A percentile compares a stretch with the other conserved stretches of the same genome.
Evolutionary conservation across 768 basidiomycete genomes (phyloP).

Genomic region (Suillus discolor): DNA sequence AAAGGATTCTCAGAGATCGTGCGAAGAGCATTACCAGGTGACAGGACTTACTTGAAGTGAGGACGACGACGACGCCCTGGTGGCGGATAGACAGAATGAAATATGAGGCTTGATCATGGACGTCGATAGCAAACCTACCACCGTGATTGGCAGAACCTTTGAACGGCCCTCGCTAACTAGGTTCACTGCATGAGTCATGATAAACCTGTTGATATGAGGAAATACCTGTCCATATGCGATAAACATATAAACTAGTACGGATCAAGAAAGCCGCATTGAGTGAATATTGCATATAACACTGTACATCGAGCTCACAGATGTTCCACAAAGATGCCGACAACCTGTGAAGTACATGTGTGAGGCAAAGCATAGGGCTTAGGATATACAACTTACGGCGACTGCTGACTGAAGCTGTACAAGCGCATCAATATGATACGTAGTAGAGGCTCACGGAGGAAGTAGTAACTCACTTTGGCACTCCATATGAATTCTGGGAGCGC

Average conservation of each 20-base stretch:
- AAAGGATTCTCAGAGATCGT: neutral
- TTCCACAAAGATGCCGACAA: neutral
- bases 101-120: neutral
- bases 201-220: neutral
- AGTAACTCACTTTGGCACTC: conserved; percentile 12
- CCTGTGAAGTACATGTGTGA: neutral
- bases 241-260: neutral
- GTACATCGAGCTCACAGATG: neutral
- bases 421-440: neutral
- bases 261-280: neutral
- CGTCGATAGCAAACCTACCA: conserved; percentile 3
- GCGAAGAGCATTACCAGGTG: neutral
- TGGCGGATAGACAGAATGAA: neutral
- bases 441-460: neutral
- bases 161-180: neutral
- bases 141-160: neutral
- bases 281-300: neutral
- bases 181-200: neutral
- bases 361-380: neutral
- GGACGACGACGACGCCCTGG: neutral
- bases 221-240: conserved; percentile 6
- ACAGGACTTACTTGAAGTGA: neutral
- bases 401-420: neutral
- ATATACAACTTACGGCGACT: neutral
- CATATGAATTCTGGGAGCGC: conserved; percentile 33